phyloP scores from a whole-genome alignment of 768 basidiomycete genomes.

The Austroboletus festivus region DNA sequence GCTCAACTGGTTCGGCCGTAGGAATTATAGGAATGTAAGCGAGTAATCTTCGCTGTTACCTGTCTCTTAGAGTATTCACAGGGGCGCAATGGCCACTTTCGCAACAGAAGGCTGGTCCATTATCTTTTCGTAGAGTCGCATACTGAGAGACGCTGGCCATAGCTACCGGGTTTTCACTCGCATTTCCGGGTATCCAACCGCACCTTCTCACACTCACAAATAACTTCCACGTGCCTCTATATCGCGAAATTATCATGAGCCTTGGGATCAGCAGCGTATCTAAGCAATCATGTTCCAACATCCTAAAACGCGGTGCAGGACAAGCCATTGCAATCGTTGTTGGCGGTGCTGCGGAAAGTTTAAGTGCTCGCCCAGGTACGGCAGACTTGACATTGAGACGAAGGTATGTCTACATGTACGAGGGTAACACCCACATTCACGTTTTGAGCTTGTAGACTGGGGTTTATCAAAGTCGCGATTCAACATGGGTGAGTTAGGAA shows the following conservation, averaged over 20 bases:
- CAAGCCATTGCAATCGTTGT: constrained; percentile 91
- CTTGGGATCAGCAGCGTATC: constrained; percentile 93
- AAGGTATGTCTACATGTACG: constrained; percentile 39
- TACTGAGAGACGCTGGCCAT: constrained; percentile 2
- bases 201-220: constrained; percentile 88
- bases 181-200: constrained; percentile 88
- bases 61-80: constrained; percentile 27
- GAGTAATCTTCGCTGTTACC: not conserved
- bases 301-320: constrained; percentile 59
- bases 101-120: constrained; percentile 76
- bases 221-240: constrained; percentile 91
- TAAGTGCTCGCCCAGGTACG: constrained; percentile 95
- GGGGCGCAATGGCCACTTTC: constrained; percentile 95
- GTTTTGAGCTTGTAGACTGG: constrained; percentile 49
- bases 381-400: constrained; percentile 81
- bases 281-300: constrained; percentile 86
- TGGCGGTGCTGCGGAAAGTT: constrained; percentile 92
- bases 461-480: constrained; percentile 94
- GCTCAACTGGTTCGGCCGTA: constrained; percentile 26
- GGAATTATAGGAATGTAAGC: constrained; percentile 97
- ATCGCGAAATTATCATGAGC: constrained; percentile 84
- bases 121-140: not conserved
- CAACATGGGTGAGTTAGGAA: constrained; percentile 65
- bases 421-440: not conserved
- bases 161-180: constrained; percentile 88